phyloP scores from a whole-genome alignment of 2,329 filamentous ascomycete genomes.

The Alternaria brassicae region DNA sequence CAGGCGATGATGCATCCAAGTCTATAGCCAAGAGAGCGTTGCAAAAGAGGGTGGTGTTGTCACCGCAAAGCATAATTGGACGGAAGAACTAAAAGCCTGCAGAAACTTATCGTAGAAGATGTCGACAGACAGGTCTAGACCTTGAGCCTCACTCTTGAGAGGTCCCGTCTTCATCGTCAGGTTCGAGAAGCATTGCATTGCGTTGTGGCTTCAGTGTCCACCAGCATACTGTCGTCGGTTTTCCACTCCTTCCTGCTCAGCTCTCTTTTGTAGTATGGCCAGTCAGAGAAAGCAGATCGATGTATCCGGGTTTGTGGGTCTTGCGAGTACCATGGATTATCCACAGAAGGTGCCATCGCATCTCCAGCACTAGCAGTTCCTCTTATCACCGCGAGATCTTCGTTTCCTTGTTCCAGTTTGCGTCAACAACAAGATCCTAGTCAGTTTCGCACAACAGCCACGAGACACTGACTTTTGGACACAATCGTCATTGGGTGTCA shows the following conservation, averaged over 20 bases:
- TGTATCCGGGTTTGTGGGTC: conserved; percentile 11
- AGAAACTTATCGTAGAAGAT: conserved; percentile 21
- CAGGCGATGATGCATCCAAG: conserved; percentile 18
- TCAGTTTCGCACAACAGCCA: conserved; percentile 30
- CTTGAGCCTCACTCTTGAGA: conserved; percentile 53
- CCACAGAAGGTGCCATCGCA: conserved; percentile 23
- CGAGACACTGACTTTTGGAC: conserved; percentile 20
- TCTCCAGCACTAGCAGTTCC: conserved; percentile 2
- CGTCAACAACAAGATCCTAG: conserved; percentile 33
- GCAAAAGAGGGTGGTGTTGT: conserved; percentile 15
- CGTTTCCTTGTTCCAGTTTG: conserved; percentile 19
- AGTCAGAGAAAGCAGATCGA: conserved; percentile 22
- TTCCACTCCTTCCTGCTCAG: conserved; percentile 15
- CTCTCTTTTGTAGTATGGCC: conserved; percentile 17
- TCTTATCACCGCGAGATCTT: conserved; percentile 20
- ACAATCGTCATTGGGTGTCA: conserved; percentile 23
- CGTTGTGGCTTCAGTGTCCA: conserved; percentile 3
- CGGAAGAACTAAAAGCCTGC: conserved; percentile 12
- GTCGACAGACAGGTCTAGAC: conserved; percentile 49
- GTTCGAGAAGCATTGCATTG: conserved; percentile 17
- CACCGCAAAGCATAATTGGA: conserved; percentile 21
- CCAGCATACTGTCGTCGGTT: conserved; percentile 21
- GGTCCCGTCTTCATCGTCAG: conserved; percentile 40
- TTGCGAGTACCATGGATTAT: conserved; percentile 21
- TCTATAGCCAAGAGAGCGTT: conserved; percentile 30